Conservation (phyloP, 2,329 filamentous ascomycete genomes). For the Scedosporium dehoogii region DNA sequence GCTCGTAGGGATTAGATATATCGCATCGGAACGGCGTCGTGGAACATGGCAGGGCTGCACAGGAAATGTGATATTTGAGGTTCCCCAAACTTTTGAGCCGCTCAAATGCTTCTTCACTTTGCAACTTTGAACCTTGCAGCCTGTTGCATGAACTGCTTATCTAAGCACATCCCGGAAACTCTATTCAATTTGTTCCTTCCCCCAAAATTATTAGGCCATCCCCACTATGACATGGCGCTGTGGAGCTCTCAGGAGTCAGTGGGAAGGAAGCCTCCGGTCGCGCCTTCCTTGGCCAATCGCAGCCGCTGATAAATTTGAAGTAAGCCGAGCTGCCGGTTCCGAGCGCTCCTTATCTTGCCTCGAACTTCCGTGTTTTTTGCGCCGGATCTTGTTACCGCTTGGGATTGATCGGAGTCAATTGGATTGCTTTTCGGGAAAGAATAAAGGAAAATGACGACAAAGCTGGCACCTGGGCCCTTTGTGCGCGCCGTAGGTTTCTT, state of each 20-base stretch:
- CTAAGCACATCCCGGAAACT: no score
- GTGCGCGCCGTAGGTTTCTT: conserved; percentile 46
- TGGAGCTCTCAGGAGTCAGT: background rate
- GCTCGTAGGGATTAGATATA: background rate
- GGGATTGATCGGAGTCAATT: no score
- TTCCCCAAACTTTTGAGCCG: background rate
- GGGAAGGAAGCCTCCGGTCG: background rate
- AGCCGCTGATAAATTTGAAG: background rate
- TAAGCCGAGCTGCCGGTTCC: background rate
- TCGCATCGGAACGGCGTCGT: background rate
- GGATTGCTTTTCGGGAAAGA: background rate
- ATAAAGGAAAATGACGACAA: background rate
- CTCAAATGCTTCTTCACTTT: background rate
- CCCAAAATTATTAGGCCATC: background rate
- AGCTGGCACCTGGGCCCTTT: conserved; percentile 8
- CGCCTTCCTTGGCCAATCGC: background rate
- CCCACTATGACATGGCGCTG: background rate
- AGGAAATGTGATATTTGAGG: background rate
- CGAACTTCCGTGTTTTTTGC: background rate
- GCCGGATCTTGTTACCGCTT: background rate
- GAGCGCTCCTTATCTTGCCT: background rate
- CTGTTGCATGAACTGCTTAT: no score
- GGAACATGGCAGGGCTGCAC: background rate
- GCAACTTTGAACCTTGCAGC: no score
- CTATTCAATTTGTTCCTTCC: background rate